A percentile compares a stretch with the other conserved stretches of the same genome.
phyloP scores from a whole-genome alignment of 305 asterid species.

The Solanum chacoense region DNA sequence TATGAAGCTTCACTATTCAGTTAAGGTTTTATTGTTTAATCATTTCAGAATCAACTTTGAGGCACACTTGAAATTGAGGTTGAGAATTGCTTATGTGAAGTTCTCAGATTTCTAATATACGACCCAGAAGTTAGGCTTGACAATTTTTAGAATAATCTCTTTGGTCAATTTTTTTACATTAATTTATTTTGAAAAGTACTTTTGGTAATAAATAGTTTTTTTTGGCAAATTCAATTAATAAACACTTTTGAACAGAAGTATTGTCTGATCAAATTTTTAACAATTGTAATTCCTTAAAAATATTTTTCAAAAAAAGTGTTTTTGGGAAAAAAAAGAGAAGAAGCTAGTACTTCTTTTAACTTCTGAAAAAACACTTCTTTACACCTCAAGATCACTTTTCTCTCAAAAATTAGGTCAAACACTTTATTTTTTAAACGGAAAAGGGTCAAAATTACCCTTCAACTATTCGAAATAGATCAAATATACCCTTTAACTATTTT shows the following conservation, averaged over 20 bases:
- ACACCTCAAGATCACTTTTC: background rate
- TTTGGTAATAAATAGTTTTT: background rate
- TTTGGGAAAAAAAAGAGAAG: background rate
- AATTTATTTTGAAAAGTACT: background rate
- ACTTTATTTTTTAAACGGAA: background rate
- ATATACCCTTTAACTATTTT: too few relatives aligned
- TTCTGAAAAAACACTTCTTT: background rate
- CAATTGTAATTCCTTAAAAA: background rate
- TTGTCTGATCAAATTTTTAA: background rate
- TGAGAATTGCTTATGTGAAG: background rate
- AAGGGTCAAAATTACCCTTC: too few relatives aligned
- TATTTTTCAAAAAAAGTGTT: background rate
- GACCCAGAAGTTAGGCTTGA: background rate
- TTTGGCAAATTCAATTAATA: background rate
- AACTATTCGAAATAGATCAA: too few relatives aligned
- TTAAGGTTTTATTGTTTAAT: background rate
- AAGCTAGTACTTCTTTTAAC: background rate
- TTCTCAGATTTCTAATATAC: background rate
- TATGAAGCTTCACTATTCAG: background rate
- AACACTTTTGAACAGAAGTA: background rate
- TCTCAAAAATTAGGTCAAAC: background rate
- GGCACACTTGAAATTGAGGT: background rate
- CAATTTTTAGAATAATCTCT: background rate
- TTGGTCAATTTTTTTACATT: background rate
- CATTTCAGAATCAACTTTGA: background rate